A percentile compares a stretch with the other conserved stretches of the same genome.
Evolutionary conservation across 78 protist species (phyloP).

Genomic region (Polysphondylium violaceum): DNA sequence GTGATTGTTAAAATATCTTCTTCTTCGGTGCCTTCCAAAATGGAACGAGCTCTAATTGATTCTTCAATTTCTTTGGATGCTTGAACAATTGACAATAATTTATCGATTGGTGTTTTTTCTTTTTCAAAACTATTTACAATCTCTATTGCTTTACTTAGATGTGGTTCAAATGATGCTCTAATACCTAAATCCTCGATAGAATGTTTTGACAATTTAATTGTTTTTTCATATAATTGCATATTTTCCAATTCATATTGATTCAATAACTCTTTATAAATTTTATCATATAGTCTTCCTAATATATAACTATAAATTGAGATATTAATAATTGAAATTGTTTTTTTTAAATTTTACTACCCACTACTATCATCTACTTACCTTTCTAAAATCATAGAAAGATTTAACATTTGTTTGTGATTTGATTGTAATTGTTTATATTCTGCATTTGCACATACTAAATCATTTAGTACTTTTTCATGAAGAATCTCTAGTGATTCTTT

Average conservation of each 20-base stretch:
- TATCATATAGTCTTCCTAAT: conserved; percentile 26
- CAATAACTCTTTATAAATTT: conserved; percentile 33
- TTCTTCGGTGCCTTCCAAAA: conserved; percentile 14
- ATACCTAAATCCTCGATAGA: conserved; percentile 59
- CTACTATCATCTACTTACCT: conserved; percentile 13
- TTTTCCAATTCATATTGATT: conserved; percentile 22
- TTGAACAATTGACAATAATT: conserved; percentile 35
- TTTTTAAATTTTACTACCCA: not conserved
- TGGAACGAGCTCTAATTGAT: conserved; percentile 36
- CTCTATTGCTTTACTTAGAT: conserved; percentile 25
- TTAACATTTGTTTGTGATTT: conserved; percentile 62
- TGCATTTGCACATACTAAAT: conserved; percentile 73
- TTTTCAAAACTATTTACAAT: conserved; percentile 1
- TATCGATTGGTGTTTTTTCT: conserved; percentile 61
- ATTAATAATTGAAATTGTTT: not conserved
- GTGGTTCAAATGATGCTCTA: conserved; percentile 36
- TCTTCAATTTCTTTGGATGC: conserved; percentile 57
- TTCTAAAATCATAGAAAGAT: conserved; percentile 42
- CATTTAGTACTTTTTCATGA: conserved; percentile 45
- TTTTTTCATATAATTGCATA: conserved; percentile 35
- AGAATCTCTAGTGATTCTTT: not conserved
- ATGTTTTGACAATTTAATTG: conserved; percentile 12
- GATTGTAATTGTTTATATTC: conserved; percentile 68
- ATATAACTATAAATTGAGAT: conserved; percentile 30
- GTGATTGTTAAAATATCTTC: conserved; percentile 24